Conservation (phyloP, 1,139 yeast genomes). For the Diutina mesorugosa region DNA sequence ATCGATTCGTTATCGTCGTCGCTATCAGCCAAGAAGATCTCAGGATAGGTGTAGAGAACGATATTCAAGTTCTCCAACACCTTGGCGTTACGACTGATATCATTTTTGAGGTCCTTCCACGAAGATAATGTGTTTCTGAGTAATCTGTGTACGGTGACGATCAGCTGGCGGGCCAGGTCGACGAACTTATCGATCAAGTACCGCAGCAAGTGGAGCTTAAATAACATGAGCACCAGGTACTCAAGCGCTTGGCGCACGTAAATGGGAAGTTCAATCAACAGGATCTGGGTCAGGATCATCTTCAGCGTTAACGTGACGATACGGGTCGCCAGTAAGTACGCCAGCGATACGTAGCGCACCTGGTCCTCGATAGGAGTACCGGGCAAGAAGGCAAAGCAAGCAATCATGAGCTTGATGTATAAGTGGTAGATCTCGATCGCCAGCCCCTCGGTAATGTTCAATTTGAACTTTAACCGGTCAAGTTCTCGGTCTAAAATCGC, state of each 20-base stretch:
- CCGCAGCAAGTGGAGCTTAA: conserved; percentile 74
- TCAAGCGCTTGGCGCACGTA: conserved; percentile 78
- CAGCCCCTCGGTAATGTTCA: conserved; percentile 49
- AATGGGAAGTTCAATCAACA: conserved; percentile 74
- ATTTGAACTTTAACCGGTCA: conserved; percentile 52
- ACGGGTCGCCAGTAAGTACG: conserved; percentile 72
- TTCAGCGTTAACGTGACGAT: conserved; percentile 69
- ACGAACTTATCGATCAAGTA: conserved; percentile 63
- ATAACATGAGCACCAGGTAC: conserved; percentile 66
- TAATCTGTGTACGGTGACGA: conserved; percentile 83
- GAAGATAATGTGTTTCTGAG: conserved; percentile 81
- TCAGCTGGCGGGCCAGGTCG: conserved; percentile 84
- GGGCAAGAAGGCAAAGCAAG: conserved; percentile 85
- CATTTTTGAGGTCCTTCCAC: conserved; percentile 87
- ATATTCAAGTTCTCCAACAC: conserved; percentile 85
- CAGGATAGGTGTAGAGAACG: conserved; percentile 81
- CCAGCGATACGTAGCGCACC: conserved; percentile 70
- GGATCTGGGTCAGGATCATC: conserved; percentile 44
- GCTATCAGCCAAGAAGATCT: conserved; percentile 37
- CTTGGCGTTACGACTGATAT: conserved; percentile 82
- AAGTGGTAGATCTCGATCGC: conserved; percentile 67
- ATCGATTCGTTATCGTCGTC: conserved; percentile 46
- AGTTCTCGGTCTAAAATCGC: conserved; percentile 68
- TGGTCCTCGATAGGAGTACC: conserved; percentile 86
- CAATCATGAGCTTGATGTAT: conserved; percentile 69